Evolutionary conservation across 768 basidiomycete genomes (phyloP).

Genomic region (Kwoniella dejecticola): DNA sequence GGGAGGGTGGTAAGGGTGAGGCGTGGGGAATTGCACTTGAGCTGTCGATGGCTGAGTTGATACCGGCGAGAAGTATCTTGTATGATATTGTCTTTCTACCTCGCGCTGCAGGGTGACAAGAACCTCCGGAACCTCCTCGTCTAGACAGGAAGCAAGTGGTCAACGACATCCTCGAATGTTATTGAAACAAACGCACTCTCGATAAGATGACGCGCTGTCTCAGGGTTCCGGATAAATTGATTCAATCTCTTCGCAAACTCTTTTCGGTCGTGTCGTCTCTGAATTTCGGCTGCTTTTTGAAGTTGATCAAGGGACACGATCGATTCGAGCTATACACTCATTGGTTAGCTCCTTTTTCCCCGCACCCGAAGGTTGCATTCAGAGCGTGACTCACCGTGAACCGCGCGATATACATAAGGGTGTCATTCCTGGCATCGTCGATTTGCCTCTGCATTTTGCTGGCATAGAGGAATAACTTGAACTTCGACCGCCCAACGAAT

Average conservation of each 20-base stretch:
- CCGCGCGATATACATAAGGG: conserved; percentile 11
- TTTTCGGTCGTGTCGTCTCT: conserved; percentile 8
- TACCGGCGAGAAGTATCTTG: not conserved
- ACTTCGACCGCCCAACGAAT: conserved; percentile 11
- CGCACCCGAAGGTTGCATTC: no score
- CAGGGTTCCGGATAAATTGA: conserved; percentile 11
- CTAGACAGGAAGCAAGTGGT: not conserved
- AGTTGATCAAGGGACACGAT: conserved; percentile 13
- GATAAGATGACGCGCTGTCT: conserved; percentile 5
- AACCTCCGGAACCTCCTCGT: conserved; percentile 12
- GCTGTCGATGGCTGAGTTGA: not conserved
- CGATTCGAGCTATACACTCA: conserved; percentile 1
- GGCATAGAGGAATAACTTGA: conserved; percentile 13
- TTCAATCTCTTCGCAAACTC: conserved; percentile 8
- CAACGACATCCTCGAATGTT: not conserved
- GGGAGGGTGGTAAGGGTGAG: conserved; percentile 7
- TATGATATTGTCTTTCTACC: conserved; percentile 10
- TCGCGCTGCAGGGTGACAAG: conserved; percentile 9
- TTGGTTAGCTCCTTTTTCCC: not conserved
- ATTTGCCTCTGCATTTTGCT: conserved; percentile 14
- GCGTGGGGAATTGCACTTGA: conserved; percentile 5
- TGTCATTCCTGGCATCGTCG: conserved; percentile 11
- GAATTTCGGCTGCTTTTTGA: not conserved
- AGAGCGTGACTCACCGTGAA: conserved; percentile 4
- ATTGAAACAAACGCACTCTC: conserved; percentile 1